Evolutionary conservation across 495 filamentous ascomycete genomes (phyloP), one percentile per base, ranked within the genome.

Genomic region (Xylaria acuta): DNA sequence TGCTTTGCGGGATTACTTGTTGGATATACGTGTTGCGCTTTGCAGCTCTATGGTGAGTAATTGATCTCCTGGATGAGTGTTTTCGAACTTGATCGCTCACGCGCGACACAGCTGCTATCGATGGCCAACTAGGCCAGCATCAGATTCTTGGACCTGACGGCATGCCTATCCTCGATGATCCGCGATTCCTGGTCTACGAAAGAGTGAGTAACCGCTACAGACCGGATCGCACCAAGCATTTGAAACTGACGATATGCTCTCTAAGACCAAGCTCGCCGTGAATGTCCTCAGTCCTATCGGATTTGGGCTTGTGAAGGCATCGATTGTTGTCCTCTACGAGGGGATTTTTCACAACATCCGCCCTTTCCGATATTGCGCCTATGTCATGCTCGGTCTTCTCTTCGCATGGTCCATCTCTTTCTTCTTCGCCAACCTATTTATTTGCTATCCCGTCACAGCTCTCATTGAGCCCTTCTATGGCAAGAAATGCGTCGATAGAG

Each of bases 311-410:
- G 82, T 85, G 27, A 87, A 88, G 73, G 64, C 84, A 1, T 81
- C 80, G 12, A 80, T 89, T 82, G 77, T 88, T 80, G 71, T 88
- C 84, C 75, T 86, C 81, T 75, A 89, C 83, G 76, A 83, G 82
- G 67, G 72, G 59, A 76, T 78, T 51, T 70, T 53, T 40, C 76
- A 73, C 74, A 68, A 63, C 59, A 82, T 59, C 25, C 49, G 79
- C 75, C 60, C 76, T 83, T 65, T 80, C 78, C 72, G 64, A 64
- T 78, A 45, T 16, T 60, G 30, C n/a, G 18, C 60, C 11, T 73
- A 67, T 71, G 82, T 68, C 80, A 83, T 72, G 45, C 78, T 86
- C 58, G 76, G 68, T 6, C 73, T 87, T 38, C 82, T 84, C 43
- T 53, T 84, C 14, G 75, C 60, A 0, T 81, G 85, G 54, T 81